Percentiles rank a stretch among this genome's conserved stretches.
Conservation (phyloP, 169 alveolate species). For the Plasmodium ovale region DNA sequence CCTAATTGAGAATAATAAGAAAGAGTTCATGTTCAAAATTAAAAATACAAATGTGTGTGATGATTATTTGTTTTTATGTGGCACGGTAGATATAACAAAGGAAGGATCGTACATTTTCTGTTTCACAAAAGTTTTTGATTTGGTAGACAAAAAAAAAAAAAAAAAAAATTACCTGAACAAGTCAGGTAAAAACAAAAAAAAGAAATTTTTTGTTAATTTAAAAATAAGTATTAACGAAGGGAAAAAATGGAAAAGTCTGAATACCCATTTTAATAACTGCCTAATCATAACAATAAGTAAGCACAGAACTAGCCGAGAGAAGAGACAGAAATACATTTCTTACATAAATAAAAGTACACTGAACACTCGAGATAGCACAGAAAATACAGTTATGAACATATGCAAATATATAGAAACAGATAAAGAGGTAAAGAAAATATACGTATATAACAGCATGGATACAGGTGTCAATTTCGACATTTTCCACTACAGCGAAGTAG, state of each 20-base stretch:
- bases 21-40: conserved; percentile 37
- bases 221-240: conserved; percentile 17
- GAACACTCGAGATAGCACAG: neutral
- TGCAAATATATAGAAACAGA: conserved; percentile 43
- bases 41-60: neutral
- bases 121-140: conserved; percentile 1
- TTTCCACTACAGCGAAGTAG: conserved; percentile 41
- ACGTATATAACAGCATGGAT: conserved; percentile 12
- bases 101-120: conserved; percentile 38
- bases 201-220: neutral
- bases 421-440: conserved; percentile 6
- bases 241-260: neutral
- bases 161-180: neutral
- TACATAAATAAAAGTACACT: conserved; percentile 1
- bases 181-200: neutral
- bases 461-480: conserved; percentile 11
- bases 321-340: conserved; percentile 12
- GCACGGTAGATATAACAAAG: conserved; percentile 18
- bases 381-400: conserved; percentile 41
- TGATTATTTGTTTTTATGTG: conserved; percentile 30
- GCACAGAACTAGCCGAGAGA: neutral
- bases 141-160: neutral
- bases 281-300: conserved; percentile 16
- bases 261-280: neutral
- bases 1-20: neutral